Evolutionary conservation across 306 rosid species (phyloP), one percentile per base, ranked within the genome.

Genomic region (Gleditsia sinensis): DNA sequence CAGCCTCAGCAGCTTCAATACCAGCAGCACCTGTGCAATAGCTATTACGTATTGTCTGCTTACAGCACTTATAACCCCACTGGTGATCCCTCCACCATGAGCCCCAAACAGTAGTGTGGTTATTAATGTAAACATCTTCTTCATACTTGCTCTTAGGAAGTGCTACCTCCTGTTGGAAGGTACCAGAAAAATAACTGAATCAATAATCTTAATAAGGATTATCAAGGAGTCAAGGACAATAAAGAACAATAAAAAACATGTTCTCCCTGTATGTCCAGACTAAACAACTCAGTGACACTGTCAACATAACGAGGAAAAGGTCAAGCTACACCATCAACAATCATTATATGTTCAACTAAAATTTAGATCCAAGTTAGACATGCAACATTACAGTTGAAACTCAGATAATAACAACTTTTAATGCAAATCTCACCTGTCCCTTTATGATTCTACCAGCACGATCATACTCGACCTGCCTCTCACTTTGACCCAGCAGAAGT

Each of bases 31-130:
- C 88, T 2, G 89, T 85, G 80, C 92, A 88, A 69, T 88, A 85
- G 81, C 88, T 85, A 49, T 88, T 88, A 2, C 78, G 73, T 13
- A 83, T 78, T 20, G 76, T 83, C 60, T 88, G 89, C 67, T 84
- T 87, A 60, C 96, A 90, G 80, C 96, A 87, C 76, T 82, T 85
- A 34, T 72, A 90, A 19, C 96, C 96, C 96, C 96, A 90, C 11
- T 90, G 92, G 55, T 90, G 86, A 83, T 83, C 96, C 81, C 72
- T 85, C 96, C 92, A 90, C 92, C 92, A 90, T 8, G 96, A 90
- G 11, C 91, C 92, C 92, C 92, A 86, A 30, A 88, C 89, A 64
- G 86, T 74, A 0, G 87, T 87, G 78, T 90, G 91, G 72, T 90
- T 90, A 66, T 90, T 84, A 28, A 85, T 81, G 45, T 69, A 85